phyloP scores from a whole-genome alignment of 305 asterid genomes.

The Striga hermonthica region DNA sequence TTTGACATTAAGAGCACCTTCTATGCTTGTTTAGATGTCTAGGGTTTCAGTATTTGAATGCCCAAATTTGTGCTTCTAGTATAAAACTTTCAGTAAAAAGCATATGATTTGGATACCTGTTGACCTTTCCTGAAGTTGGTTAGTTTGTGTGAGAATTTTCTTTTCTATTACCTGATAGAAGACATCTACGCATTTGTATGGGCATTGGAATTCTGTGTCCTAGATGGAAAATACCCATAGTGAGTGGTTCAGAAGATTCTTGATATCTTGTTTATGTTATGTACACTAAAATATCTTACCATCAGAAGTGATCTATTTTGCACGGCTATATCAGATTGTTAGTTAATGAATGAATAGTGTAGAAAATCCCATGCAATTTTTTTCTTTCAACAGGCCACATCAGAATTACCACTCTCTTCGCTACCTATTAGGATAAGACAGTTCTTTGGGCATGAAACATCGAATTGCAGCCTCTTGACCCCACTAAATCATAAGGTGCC shows the following conservation, averaged over 20 bases:
- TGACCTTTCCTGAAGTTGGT: conserved; percentile 2
- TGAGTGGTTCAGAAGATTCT: too few species aligned
- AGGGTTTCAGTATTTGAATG: conserved; percentile 9
- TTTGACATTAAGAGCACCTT: conserved; percentile 4
- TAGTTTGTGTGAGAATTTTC: neutral
- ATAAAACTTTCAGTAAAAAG: neutral
- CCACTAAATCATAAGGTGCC: conserved; percentile 55
- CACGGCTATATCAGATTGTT: conserved; percentile 3
- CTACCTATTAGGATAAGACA: conserved; percentile 70
- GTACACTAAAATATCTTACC: neutral
- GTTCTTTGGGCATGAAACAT: conserved; percentile 56
- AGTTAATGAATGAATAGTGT: neutral
- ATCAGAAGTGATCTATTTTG: conserved; percentile 9
- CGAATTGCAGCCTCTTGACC: conserved; percentile 41
- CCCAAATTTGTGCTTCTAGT: conserved; percentile 19
- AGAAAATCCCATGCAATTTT: conserved; percentile 26
- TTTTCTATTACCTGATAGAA: too few species aligned
- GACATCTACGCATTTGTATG: too few species aligned
- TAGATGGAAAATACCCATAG: too few species aligned
- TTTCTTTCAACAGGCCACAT: conserved; percentile 69
- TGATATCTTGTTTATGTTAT: neutral
- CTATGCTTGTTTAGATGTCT: neutral
- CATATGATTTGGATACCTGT: neutral
- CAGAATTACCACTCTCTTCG: conserved; percentile 58
- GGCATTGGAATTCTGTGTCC: too few species aligned